Evolutionary conservation across 2,329 filamentous ascomycete genomes (phyloP), one percentile per base, ranked within the genome.

Genomic region (Xylariaceae sp.): DNA sequence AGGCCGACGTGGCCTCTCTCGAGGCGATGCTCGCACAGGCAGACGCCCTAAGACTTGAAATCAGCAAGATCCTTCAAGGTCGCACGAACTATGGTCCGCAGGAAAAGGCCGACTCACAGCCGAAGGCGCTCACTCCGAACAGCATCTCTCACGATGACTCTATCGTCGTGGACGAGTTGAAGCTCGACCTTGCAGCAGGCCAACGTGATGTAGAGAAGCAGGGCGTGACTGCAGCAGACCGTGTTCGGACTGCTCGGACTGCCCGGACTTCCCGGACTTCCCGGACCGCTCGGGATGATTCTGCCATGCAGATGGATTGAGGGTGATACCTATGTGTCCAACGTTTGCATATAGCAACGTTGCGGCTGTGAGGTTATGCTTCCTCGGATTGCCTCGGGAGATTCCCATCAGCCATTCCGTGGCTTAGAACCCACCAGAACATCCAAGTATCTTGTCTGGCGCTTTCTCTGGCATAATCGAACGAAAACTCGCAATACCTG

Each of bases 11-110:
- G 41, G 51, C 60, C 24, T 62, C 69, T 35, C 65, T 78, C 13
- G 64, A 68, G 29, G 66, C 67, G 24, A 68, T 74, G 55, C 63
- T 74, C 8, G 61, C 63, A 13, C 67, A 71, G 42, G 63, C 69
- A 46, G 66, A 74, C 31, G 59, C 63, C 16, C 59, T 74, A 56
- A 59, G 59, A 24, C 53, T 56, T n/a, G 59, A 57, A 13, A 69
- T 76, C 46, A 60, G 60, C 17, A 54, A 61, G 34, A 44, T 66
- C 13, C 61, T 72, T 8, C 44, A 44, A 19, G 39, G 29, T 11
- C 42, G 36, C 16, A 51, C 50, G 37, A 46, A 40, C 16, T 42
- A 34, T 41, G 13, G 34, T 34, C 19, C 31, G 7, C 36, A 36
- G 17, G 41, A 44, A 18, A 19, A 36, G 30, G 32, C 29, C 7